Evolutionary conservation across 352 stramenopile genomes (phyloP).

Genomic region (Globisporangium okanoganense): DNA sequence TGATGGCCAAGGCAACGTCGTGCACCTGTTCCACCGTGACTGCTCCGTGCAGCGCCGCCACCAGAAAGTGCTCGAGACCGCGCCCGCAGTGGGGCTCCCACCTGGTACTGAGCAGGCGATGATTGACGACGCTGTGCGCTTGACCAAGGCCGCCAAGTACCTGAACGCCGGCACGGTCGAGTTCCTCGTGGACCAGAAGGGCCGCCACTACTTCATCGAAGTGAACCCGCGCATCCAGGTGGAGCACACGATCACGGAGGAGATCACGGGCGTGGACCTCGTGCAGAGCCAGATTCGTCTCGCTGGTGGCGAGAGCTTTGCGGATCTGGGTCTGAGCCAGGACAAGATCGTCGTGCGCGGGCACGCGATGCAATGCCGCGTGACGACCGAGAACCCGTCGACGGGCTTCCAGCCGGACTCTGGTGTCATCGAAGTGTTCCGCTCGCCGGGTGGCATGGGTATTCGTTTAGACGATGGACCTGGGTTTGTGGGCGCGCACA

Average conservation of each 20-base stretch:
- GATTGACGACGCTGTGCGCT: constrained; percentile 90
- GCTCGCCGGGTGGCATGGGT: constrained; percentile 92
- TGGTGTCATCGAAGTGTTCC: constrained; percentile 96
- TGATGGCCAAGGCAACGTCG: constrained; percentile 92
- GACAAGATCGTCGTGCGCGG: constrained; percentile 91
- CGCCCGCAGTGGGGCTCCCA: constrained; percentile 84
- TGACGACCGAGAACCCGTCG: constrained; percentile 95
- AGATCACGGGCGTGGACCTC: constrained; percentile 95
- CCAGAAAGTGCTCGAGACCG: constrained; percentile 97
- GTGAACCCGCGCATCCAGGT: constrained; percentile 98
- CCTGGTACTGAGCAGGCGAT: constrained; percentile 86
- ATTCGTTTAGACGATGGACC: constrained; percentile 95
- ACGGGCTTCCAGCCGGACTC: constrained; percentile 96
- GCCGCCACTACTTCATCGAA: constrained; percentile 97
- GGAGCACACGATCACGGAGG: constrained; percentile 91
- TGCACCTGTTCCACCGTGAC: constrained; percentile 96
- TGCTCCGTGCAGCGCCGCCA: constrained; percentile 98
- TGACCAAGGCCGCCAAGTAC: constrained; percentile 92
- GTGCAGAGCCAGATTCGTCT: constrained; percentile 96
- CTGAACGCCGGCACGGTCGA: constrained; percentile 97
- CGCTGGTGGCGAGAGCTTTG: constrained; percentile 89
- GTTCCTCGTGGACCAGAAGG: constrained; percentile 95
- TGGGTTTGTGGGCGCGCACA: constrained; percentile 95
- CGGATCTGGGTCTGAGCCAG: constrained; percentile 93
- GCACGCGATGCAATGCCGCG: constrained; percentile 96